Percentiles rank a stretch among this genome's conserved stretches.
Evolutionary conservation across 805 yeast genomes (phyloP).

Genomic region (Saturnispora besseyi): DNA sequence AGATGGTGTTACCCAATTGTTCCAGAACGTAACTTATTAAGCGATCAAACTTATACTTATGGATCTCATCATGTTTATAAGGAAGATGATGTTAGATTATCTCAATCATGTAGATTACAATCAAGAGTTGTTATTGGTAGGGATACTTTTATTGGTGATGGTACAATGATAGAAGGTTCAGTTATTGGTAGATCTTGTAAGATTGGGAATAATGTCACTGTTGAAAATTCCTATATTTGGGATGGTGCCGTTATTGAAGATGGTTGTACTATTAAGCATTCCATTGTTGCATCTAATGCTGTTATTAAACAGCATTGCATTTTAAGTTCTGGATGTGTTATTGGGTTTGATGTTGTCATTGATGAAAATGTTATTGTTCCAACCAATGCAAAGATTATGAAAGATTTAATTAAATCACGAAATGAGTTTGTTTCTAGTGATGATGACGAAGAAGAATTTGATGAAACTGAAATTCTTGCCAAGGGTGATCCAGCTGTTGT

Average conservation of each 20-base stretch:
- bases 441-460: slow-evolving; percentile 19
- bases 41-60: slow-evolving; percentile 65
- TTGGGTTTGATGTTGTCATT: slow-evolving; percentile 67
- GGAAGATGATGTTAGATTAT: slow-evolving; percentile 79
- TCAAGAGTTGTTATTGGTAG: slow-evolving; percentile 78
- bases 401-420: slow-evolving; percentile 31
- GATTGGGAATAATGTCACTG: slow-evolving; percentile 68
- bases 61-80: slow-evolving; percentile 83
- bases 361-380: slow-evolving; percentile 44
- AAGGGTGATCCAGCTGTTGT: slow-evolving; percentile 26
- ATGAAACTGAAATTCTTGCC: slow-evolving; percentile 12
- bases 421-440: slow-evolving; percentile 13
- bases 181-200: slow-evolving; percentile 80
- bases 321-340: slow-evolving; percentile 62
- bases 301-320: slow-evolving; percentile 42
- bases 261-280: slow-evolving; percentile 44
- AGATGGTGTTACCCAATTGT: slow-evolving; percentile 91
- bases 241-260: slow-evolving; percentile 70
- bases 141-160: slow-evolving; percentile 67
- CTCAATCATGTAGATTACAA: slow-evolving; percentile 85
- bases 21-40: slow-evolving; percentile 73
- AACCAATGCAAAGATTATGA: slow-evolving; percentile 43
- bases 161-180: slow-evolving; percentile 54
- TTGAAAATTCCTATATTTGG: slow-evolving; percentile 80
- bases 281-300: slow-evolving; percentile 65